Conservation (phyloP, 768 basidiomycete genomes). For the Lyophyllum semitale region DNA sequence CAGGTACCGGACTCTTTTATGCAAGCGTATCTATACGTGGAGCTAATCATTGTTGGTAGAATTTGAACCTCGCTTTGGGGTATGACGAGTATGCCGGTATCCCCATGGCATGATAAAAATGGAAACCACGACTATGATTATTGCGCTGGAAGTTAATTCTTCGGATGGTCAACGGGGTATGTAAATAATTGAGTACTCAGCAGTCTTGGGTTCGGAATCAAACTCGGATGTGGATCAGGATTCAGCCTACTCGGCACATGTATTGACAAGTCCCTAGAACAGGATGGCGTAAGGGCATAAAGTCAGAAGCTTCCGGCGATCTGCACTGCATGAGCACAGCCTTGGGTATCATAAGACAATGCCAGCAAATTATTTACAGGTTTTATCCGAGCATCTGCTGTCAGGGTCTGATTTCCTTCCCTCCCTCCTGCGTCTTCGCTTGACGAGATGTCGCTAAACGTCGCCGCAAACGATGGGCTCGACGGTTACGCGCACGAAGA, state of each 20-base stretch:
- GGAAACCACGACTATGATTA: background rate
- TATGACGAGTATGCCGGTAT: conserved; percentile 86
- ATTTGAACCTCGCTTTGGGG: conserved; percentile 87
- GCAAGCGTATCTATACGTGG: background rate
- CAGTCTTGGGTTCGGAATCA: background rate
- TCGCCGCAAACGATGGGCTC: background rate
- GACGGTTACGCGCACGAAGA: background rate
- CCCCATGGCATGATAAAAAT: conserved; percentile 32
- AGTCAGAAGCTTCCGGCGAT: background rate
- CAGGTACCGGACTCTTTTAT: conserved; percentile 56
- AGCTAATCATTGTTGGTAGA: conserved; percentile 43
- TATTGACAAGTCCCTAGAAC: background rate
- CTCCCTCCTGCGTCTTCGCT: background rate
- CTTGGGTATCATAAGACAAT: conserved; percentile 11
- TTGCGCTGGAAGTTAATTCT: background rate
- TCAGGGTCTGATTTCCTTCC: background rate
- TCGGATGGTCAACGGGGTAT: background rate
- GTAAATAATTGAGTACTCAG: background rate
- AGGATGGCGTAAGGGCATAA: background rate
- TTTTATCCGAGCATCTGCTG: background rate
- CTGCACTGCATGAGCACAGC: conserved; percentile 16
- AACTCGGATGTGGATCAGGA: background rate
- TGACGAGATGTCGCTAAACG: background rate
- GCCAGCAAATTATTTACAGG: background rate
- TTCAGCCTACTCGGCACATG: background rate